A percentile compares a stretch with the other conserved stretches of the same genome.
Evolutionary conservation across 2,329 filamentous ascomycete species (phyloP).

Genomic region (Akanthomyces dipterigenus): DNA sequence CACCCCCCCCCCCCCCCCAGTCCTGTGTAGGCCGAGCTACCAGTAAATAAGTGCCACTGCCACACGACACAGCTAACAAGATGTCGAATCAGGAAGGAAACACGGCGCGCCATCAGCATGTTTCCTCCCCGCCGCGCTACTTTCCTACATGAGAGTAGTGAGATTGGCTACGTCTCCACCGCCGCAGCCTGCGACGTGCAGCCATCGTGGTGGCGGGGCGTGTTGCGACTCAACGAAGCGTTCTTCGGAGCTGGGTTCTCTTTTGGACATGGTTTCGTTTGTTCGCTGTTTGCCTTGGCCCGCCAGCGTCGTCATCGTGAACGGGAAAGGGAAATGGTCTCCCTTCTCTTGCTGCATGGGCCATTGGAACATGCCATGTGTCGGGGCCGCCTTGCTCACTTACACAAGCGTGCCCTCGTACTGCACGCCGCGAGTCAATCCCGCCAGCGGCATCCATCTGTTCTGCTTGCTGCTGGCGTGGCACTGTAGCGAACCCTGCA

Average conservation of each 20-base stretch:
- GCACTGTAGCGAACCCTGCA: background rate
- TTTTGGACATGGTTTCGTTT: background rate
- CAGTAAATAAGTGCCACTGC: no score
- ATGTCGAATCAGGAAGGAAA: background rate
- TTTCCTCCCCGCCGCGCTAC: background rate
- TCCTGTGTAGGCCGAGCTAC: background rate
- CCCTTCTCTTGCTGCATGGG: background rate
- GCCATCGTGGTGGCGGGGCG: background rate
- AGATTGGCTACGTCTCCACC: background rate
- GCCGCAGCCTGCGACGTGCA: background rate
- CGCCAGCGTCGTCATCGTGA: background rate
- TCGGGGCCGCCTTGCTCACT: background rate
- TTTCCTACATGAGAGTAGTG: background rate
- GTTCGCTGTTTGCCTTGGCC: background rate
- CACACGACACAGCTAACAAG: background rate
- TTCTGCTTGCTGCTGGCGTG: background rate
- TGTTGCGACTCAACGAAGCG: background rate
- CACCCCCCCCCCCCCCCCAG: background rate
- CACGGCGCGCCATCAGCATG: background rate
- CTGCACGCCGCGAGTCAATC: conserved; percentile 4
- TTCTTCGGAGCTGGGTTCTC: conserved; percentile 4
- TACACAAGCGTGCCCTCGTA: background rate
- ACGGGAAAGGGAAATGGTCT: background rate
- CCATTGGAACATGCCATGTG: background rate
- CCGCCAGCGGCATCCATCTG: background rate